phyloP scores from a whole-genome alignment of 495 filamentous ascomycete species.

The Cairneyella variabilis region DNA sequence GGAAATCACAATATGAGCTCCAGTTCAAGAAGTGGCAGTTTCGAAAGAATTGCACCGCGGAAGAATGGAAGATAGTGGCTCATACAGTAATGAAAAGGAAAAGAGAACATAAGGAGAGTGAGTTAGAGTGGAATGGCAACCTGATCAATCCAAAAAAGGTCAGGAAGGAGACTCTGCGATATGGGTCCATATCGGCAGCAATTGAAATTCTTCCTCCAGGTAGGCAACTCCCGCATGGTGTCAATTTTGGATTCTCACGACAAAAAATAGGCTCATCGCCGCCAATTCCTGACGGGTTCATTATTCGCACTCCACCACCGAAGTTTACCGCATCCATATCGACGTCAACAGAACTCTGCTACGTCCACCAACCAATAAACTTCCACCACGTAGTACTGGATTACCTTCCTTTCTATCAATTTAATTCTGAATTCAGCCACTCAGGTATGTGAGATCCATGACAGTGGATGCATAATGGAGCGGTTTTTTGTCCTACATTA shows the following conservation, averaged over 20 bases:
- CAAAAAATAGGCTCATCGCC: constrained; percentile 8
- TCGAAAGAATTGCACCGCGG: constrained; percentile 16
- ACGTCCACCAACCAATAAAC: background rate
- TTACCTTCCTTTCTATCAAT: constrained; percentile 5
- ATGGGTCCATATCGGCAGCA: constrained; percentile 10
- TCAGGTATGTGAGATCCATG: constrained; percentile 1
- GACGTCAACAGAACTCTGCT: no score
- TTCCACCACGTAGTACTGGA: constrained; percentile 1
- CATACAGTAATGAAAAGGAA: constrained; percentile 14
- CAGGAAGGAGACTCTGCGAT: constrained; percentile 19
- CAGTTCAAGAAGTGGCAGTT: constrained; percentile 23
- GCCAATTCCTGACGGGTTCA: constrained; percentile 12
- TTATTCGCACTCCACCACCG: constrained; percentile 15
- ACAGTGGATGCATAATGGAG: background rate
- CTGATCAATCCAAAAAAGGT: constrained; percentile 10
- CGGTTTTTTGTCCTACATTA: background rate
- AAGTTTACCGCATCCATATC: background rate
- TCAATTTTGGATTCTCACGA: constrained; percentile 6
- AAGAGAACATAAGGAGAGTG: constrained; percentile 13
- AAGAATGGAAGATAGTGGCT: constrained; percentile 19
- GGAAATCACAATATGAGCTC: constrained; percentile 24
- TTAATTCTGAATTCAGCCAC: constrained; percentile 1
- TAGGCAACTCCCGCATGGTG: background rate
- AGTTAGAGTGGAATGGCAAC: constrained; percentile 6
- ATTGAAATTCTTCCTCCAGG: constrained; percentile 1